phyloP scores from a whole-genome alignment of 2,329 filamentous ascomycete species.

The Aschersonia sp. region DNA sequence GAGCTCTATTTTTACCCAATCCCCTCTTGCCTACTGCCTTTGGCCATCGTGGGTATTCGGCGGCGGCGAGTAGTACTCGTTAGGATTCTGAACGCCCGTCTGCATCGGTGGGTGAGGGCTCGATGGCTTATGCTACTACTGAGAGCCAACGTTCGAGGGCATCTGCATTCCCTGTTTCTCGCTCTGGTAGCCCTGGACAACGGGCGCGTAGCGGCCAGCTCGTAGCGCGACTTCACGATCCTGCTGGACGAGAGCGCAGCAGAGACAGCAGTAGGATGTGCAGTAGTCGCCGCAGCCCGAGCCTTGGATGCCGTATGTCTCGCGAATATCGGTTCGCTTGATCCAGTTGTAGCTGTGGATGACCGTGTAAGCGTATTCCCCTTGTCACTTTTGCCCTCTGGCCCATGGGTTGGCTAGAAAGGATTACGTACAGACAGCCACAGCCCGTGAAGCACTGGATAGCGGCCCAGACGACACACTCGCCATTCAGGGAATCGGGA shows the following conservation, averaged over 20 bases:
- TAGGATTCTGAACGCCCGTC: neutral
- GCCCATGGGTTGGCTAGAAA: neutral
- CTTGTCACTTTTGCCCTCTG: neutral
- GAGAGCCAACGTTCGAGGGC: conserved; percentile 6
- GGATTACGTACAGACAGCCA: conserved; percentile 24
- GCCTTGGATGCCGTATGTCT: conserved; percentile 38
- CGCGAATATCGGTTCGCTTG: conserved; percentile 38
- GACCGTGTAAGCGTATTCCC: neutral
- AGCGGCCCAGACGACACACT: conserved; percentile 24
- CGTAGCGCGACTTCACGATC: conserved; percentile 34
- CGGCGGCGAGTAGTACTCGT: neutral
- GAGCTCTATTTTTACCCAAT: neutral
- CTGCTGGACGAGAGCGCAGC: conserved; percentile 42
- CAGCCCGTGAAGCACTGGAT: conserved; percentile 24
- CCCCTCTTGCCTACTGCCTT: neutral
- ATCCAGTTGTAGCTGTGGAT: conserved; percentile 29
- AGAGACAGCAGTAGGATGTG: conserved; percentile 37
- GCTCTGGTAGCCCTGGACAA: conserved; percentile 21
- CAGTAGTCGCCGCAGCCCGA: conserved; percentile 33
- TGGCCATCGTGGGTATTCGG: neutral
- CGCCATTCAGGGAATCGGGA: conserved; percentile 23
- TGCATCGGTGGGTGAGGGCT: neutral
- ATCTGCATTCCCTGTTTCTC: conserved; percentile 23
- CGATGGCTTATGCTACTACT: neutral
- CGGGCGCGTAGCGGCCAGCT: conserved; percentile 11